Conservation (phyloP, 345 rosid genomes). For the Sonneratia caseolaris region DNA sequence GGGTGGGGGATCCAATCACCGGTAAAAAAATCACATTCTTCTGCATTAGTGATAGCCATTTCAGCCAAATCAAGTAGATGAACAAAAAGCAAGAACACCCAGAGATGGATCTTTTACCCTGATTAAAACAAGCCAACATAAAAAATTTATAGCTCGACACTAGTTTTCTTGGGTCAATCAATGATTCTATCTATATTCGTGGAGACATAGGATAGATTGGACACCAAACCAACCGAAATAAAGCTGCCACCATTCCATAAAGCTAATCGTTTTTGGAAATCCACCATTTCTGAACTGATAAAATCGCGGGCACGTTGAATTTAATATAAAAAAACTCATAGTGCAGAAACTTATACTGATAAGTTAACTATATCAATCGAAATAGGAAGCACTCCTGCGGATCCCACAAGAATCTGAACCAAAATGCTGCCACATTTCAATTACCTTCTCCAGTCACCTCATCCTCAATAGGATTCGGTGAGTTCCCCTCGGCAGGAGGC, state of each 20-base stretch:
- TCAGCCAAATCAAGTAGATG: background rate
- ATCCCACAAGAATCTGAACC: background rate
- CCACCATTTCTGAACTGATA: no score
- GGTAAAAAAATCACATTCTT: constrained; percentile 58
- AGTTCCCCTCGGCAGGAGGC: background rate
- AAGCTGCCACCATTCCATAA: no score
- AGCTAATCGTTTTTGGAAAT: no score
- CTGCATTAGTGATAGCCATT: constrained; percentile 12
- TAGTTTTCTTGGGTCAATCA: background rate
- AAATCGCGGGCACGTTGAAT: no score
- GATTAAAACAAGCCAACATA: background rate
- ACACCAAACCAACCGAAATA: no score
- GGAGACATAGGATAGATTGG: no score
- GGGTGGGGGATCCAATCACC: constrained; percentile 84
- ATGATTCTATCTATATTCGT: no score
- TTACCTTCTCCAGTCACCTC: constrained; percentile 9
- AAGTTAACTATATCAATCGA: background rate
- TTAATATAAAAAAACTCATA: background rate
- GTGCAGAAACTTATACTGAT: background rate
- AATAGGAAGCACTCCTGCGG: background rate
- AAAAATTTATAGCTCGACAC: background rate
- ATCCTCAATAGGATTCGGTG: background rate
- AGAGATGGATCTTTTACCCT: constrained; percentile 1
- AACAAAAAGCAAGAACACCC: constrained; percentile 1
- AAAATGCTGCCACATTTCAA: background rate